Percentiles rank a stretch among this genome's conserved stretches.
Conservation (phyloP, 441 rosid genomes). For the Pelargonium myrrhifolium region DNA sequence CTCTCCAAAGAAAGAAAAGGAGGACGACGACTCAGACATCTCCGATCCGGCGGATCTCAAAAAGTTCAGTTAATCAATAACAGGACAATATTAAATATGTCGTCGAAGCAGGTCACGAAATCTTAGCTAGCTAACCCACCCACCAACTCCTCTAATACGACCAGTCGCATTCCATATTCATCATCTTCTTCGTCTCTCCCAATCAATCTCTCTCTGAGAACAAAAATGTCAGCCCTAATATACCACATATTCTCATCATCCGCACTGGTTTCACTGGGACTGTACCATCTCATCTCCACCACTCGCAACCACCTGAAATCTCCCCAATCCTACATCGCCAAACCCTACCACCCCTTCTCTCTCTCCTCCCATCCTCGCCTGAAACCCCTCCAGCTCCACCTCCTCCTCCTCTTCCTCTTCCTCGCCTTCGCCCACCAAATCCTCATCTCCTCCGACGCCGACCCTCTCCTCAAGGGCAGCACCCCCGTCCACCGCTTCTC, state of each 20-base stretch:
- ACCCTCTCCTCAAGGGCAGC: constrained; percentile 75
- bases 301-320: constrained; percentile 54
- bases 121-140: background rate
- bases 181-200: background rate
- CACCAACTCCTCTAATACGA: background rate
- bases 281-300: constrained; percentile 66
- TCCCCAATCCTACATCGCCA: constrained; percentile 72
- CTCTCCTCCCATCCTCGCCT: constrained; percentile 35
- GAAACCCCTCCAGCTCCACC: constrained; percentile 50
- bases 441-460: constrained; percentile 49
- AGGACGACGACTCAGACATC: background rate
- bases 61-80: background rate
- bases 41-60: background rate
- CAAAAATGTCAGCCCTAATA: constrained; percentile 43
- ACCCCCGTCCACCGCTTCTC: constrained; percentile 82
- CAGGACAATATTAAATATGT: background rate
- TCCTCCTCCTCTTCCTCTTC: constrained; percentile 53
- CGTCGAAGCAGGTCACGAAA: background rate
- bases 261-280: constrained; percentile 58
- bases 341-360: constrained; percentile 62
- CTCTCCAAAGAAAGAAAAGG: background rate
- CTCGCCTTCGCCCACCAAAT: constrained; percentile 62
- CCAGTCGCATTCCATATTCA: background rate
- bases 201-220: background rate
- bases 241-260: constrained; percentile 64